A percentile compares a stretch with the other conserved stretches of the same genome.
These are phyloP conservation scores for Hibiscus tridactylites DNA, from an alignment of 345 rosid species.

Conservation along the genomic window DNA sequence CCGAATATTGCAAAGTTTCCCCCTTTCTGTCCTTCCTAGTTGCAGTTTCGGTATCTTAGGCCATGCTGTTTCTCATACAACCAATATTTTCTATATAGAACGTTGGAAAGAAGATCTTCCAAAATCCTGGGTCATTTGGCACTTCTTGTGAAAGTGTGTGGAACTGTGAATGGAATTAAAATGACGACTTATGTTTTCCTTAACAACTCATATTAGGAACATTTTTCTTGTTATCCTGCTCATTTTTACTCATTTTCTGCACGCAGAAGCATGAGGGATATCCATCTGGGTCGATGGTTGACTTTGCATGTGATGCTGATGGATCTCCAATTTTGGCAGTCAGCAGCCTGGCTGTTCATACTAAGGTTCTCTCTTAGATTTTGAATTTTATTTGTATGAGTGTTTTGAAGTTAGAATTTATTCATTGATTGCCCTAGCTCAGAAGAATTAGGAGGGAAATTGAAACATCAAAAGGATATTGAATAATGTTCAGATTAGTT, in stretches of 20 bases:
- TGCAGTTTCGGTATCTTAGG: not conserved
- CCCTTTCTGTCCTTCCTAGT: not conserved
- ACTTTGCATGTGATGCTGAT: slow-evolving; percentile 77
- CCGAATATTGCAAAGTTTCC: too few relatives aligned
- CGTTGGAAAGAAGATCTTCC: not conserved
- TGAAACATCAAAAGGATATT: not conserved
- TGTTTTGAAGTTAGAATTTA: not conserved
- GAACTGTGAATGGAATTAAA: not conserved
- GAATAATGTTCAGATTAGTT: not conserved
- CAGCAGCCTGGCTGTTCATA: slow-evolving; percentile 78
- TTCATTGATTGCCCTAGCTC: not conserved
- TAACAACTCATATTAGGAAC: not conserved
- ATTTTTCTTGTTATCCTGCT: not conserved
- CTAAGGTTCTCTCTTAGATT: slow-evolving; percentile 46
- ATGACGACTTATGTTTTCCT: not conserved
- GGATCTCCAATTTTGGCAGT: slow-evolving; percentile 79
- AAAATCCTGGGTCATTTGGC: not conserved
- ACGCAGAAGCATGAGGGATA: slow-evolving; percentile 14
- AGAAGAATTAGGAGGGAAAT: not conserved
- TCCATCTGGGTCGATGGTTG: slow-evolving; percentile 91
- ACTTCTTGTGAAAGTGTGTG: not conserved
- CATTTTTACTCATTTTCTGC: not conserved
- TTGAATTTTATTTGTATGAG: slow-evolving; percentile 2
- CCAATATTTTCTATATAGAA: not conserved
- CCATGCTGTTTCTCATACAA: not conserved